phyloP scores from a whole-genome alignment of 1,139 yeast species.

The Candida freyschussii region DNA sequence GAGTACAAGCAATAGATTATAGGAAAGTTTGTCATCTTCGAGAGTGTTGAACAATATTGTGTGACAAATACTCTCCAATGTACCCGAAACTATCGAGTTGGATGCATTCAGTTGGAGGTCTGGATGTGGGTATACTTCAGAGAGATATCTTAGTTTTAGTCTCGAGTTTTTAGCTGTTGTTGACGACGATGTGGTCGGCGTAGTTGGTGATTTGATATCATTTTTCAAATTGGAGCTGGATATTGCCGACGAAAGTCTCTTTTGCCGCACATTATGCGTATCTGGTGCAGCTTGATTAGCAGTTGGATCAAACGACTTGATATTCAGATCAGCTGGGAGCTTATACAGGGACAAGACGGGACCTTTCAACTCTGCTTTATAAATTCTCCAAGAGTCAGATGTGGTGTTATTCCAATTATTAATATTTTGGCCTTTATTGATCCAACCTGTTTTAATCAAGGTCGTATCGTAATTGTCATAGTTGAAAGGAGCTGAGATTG shows the following conservation, averaged over 20 bases:
- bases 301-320: conserved; percentile 39
- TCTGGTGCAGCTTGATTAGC: not conserved
- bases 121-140: conserved; percentile 61
- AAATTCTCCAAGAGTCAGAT: conserved; percentile 38
- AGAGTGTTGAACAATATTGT: conserved; percentile 53
- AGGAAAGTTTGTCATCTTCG: conserved; percentile 35
- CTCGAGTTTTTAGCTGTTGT: conserved; percentile 7
- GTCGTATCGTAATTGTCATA: conserved; percentile 34
- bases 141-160: conserved; percentile 30
- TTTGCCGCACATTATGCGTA: conserved; percentile 21
- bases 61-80: conserved; percentile 72
- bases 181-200: conserved; percentile 11
- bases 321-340: conserved; percentile 44
- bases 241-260: conserved; percentile 21
- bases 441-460: conserved; percentile 41
- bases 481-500: conserved; percentile 22
- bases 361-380: conserved; percentile 63
- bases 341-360: conserved; percentile 54
- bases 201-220: conserved; percentile 13
- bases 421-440: conserved; percentile 37
- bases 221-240: conserved; percentile 16
- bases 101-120: conserved; percentile 50
- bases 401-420: conserved; percentile 34
- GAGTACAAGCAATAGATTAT: conserved; percentile 48
- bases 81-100: conserved; percentile 40